Conservation (phyloP, 2,329 filamentous ascomycete species). For the Xylaria sp. region DNA sequence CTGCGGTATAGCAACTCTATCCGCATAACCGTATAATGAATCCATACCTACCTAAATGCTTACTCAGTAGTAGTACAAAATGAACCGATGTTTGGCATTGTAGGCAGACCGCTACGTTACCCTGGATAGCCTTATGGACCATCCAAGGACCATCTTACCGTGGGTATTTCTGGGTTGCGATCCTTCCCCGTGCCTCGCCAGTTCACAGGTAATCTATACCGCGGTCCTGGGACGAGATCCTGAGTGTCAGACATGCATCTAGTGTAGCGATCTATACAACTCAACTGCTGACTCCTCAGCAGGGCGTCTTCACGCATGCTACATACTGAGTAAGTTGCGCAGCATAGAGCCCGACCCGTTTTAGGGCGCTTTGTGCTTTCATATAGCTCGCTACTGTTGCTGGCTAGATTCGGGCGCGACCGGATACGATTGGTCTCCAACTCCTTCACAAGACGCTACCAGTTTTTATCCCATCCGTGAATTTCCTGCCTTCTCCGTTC, state of each 20-base stretch:
- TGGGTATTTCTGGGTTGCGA: neutral
- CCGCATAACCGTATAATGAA: neutral
- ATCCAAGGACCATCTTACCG: neutral
- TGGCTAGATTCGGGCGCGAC: conserved; percentile 7
- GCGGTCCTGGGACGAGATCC: conserved; percentile 21
- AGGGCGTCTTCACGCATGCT: neutral
- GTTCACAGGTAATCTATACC: conserved; percentile 16
- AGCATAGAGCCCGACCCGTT: neutral
- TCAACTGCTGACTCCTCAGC: conserved; percentile 13
- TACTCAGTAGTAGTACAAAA: neutral
- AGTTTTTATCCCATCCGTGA: neutral
- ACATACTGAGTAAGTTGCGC: neutral
- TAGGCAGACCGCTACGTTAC: neutral
- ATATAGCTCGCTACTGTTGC: neutral
- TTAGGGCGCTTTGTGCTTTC: neutral
- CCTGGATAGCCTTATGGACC: neutral
- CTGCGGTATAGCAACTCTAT: neutral
- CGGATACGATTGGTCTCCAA: neutral
- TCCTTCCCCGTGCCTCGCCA: conserved; percentile 12
- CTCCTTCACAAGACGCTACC: neutral
- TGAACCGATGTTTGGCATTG: neutral
- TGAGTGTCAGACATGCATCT: conserved; percentile 23
- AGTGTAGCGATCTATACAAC: conserved; percentile 4
- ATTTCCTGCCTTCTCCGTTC: neutral
- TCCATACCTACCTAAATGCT: neutral